Evolutionary conservation across 2,329 filamentous ascomycete species (phyloP).

Genomic region (Zymoseptoria passerinii): DNA sequence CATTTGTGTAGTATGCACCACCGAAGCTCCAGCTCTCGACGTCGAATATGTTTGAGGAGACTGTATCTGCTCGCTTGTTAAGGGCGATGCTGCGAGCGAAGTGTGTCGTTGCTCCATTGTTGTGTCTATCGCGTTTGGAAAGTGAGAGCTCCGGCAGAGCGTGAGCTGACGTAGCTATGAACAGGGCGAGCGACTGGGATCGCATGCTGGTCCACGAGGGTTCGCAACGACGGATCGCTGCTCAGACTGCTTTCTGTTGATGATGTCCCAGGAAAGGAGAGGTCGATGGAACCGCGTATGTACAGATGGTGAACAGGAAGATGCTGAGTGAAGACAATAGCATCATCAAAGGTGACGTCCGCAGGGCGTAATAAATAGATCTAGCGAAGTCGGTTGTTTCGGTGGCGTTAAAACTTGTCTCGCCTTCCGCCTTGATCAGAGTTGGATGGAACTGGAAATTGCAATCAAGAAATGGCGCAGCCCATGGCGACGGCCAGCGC

Average conservation of each 20-base stretch:
- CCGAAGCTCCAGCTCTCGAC: constrained; percentile 25
- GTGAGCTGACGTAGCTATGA: constrained; percentile 13
- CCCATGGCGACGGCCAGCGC: too few species aligned
- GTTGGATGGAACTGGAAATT: too few species aligned
- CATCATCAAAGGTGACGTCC: not conserved
- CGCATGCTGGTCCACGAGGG: constrained; percentile 5
- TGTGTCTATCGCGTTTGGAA: constrained; percentile 21
- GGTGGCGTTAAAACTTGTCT: too few species aligned
- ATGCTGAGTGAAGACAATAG: not conserved
- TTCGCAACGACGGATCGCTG: not conserved
- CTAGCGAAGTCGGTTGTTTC: not conserved
- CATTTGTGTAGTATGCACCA: constrained; percentile 29
- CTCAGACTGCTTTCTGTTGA: too few species aligned
- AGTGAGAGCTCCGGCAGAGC: constrained; percentile 22
- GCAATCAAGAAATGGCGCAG: too few species aligned
- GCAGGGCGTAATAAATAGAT: not conserved
- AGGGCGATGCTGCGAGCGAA: constrained; percentile 9
- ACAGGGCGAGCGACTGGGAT: constrained; percentile 7
- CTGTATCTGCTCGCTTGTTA: constrained; percentile 11
- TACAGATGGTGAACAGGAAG: not conserved
- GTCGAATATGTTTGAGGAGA: constrained; percentile 25
- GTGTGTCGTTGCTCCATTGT: constrained; percentile 10
- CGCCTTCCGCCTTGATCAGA: too few species aligned
- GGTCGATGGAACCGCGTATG: not conserved
- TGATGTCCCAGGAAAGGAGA: not conserved